Evolutionary conservation across 768 basidiomycete species (phyloP).

Genomic region (Boletus sensibilis): DNA sequence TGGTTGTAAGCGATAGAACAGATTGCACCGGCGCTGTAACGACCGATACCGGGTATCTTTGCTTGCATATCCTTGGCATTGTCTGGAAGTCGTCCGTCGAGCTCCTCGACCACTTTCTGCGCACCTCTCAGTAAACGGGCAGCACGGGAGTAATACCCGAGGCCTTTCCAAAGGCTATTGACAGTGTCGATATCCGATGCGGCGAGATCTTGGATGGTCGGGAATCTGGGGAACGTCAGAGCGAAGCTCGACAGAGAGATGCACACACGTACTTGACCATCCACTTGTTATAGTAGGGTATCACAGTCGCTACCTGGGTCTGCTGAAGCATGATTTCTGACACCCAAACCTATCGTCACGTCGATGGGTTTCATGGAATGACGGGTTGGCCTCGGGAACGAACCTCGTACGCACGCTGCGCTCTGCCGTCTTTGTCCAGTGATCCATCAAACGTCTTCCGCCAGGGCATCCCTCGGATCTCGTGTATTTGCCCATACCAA

Average conservation of each 20-base stretch:
- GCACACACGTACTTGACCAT: constrained; percentile 60
- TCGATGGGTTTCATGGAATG: not conserved
- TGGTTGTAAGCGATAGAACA: constrained; percentile 88
- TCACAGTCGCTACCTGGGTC: constrained; percentile 91
- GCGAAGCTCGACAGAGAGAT: not conserved
- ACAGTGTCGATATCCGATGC: constrained; percentile 76
- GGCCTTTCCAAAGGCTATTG: constrained; percentile 87
- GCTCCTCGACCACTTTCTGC: constrained; percentile 67
- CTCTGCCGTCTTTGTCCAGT: constrained; percentile 54
- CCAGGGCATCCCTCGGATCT: constrained; percentile 88
- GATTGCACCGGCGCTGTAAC: constrained; percentile 85
- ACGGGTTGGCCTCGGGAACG: constrained; percentile 5
- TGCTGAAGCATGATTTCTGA: constrained; percentile 97
- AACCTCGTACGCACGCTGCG: constrained; percentile 92
- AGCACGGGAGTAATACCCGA: constrained; percentile 89
- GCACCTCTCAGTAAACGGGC: constrained; percentile 82
- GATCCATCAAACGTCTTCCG: constrained; percentile 65
- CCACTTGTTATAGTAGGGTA: constrained; percentile 90
- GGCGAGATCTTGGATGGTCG: constrained; percentile 75
- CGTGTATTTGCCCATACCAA: constrained; percentile 74
- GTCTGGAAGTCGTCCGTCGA: constrained; percentile 69
- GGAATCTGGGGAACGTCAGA: constrained; percentile 53
- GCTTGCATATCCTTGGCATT: constrained; percentile 81
- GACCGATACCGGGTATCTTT: constrained; percentile 82
- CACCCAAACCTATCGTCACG: constrained; percentile 66